Base-by-base conservation (phyloP, 441 rosid species). In the Pelargonium fulgidum region DNA sequence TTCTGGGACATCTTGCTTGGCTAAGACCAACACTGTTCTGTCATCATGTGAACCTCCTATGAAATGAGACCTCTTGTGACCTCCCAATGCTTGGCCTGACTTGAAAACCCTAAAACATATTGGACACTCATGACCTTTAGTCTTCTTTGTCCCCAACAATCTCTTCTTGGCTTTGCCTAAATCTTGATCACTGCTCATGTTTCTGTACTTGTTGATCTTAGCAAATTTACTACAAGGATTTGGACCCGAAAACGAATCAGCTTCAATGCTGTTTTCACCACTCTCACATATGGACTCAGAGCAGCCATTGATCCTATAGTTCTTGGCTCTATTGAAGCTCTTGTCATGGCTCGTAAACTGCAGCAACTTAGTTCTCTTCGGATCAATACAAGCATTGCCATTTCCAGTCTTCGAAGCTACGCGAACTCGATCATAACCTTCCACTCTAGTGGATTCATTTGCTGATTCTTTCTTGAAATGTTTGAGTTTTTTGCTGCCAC, bases 31-130 rank as follows among this genome's bases (percentile, higher is more conserved):
- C 70, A 85, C 69, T 8, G 89, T 80, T 75, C 76, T 83, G 78
- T 85, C 85, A 62, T 84, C 85, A 7, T 44, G 13, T 0, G 81
- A 84, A 68, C 81, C 77, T 42, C 79, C 97, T 73, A 81, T 61
- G 73, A 82, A 85, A 79, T 91, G 98, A 77, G 97, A 85, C 83
- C 97, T 82, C 85, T 91, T 93, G 78, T 93, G 98, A 47, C 98
- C 94, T 26, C 94, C 97, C 75, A 93, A 78, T 56, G 98, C 98
- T 81, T 89, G 97, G 39, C 90, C 98, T 44, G 98, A 91, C 73
- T 77, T 81, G 80, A 87, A 93, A 58, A 86, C 85, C 83, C 78
- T 86, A 75, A 77, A 87, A 85, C 97, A 93, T 77, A 91, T 80
- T 2, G 97, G 96, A 39, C 97, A 93, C 78, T 84, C 86, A n/a